Base-by-base conservation (phyloP, 768 basidiomycete genomes). In the Suillus decipiens region DNA sequence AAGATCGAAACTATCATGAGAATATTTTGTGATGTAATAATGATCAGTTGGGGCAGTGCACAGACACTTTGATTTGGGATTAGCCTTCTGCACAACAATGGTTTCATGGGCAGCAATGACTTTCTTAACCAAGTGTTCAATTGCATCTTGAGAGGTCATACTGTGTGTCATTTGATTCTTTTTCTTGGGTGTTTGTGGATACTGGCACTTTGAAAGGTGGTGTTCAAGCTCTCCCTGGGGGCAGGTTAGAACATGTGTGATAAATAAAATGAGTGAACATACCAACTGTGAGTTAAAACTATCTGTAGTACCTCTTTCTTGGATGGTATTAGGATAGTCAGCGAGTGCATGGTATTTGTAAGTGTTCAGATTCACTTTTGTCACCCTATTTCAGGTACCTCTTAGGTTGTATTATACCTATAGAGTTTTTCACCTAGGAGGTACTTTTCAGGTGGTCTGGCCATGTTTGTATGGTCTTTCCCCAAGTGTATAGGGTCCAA, bases 161-260 rank as follows among this genome's bases (percentile, higher is more conserved):
- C 55, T 51, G 1, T 77, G 0, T n/a, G n/a, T n/a, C n/a, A n/a
- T 55, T 34, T 15, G 65, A 62, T 24, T 72, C 33, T 47, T 60
- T n/a, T 68, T 72, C 61, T 80, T 80, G 64, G 77, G 78, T 0
- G 78, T 78, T 0, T 67, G 47, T 0, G 62, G 61, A 60, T 80
- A 83, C 12, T 75, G 61, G 0, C 65, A 66, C 64, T 84, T 83
- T 12, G 76, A 63, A 0, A 45, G 61, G 0, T 69, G 61, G 57
- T 83, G 80, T 48, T 79, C 71, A 0, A 75, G 69, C 64, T 81
- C 79, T 10, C 78, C 76, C 80, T 81, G 34, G 41, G 8, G 41
- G 33, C 28, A 22, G 22, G 58, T 63, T 24, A 60, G 28, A 12
- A n/a, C 28, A 28, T 19, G 12, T 28, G 5, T 8, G 2, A 45